Percentiles rank a stretch among this genome's conserved stretches.
Evolutionary conservation across 345 rosid genomes (phyloP).

Genomic region (Citrus australasica): DNA sequence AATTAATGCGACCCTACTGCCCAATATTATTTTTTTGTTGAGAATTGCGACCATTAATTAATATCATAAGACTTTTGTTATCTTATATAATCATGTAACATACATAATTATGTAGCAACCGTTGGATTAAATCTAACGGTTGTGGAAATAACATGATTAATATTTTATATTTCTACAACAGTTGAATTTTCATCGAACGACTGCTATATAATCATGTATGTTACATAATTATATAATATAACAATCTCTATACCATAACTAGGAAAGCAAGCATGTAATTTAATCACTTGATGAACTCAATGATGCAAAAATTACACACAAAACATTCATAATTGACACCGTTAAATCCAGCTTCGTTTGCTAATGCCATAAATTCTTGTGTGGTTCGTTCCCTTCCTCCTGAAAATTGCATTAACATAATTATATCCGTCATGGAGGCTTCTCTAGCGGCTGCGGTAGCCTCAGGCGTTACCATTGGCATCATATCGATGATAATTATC

Average conservation of each 20-base stretch:
- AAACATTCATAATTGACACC: background rate
- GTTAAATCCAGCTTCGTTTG: constrained; percentile 15
- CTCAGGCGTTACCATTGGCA: background rate
- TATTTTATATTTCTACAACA: no score
- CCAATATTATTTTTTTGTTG: no score
- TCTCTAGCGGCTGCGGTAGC: constrained; percentile 8
- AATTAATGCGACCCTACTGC: no score
- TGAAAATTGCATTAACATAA: constrained; percentile 18
- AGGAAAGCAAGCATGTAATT: background rate
- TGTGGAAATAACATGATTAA: no score
- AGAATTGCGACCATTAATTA: background rate
- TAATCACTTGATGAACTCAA: constrained; percentile 24
- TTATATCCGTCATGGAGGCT: constrained; percentile 7
- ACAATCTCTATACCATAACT: background rate
- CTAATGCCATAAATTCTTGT: constrained; percentile 18
- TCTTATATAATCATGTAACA: no score
- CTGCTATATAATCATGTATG: no score
- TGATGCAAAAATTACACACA: constrained; percentile 16
- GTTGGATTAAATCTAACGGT: no score
- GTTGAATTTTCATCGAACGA: no score
- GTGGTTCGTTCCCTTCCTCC: constrained; percentile 22
- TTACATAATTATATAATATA: no score
- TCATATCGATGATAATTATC: background rate
- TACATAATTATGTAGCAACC: no score
- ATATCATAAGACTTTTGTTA: no score